phyloP scores from a whole-genome alignment of 2,329 filamentous ascomycete species.

The Plenodomus lindquistii region DNA sequence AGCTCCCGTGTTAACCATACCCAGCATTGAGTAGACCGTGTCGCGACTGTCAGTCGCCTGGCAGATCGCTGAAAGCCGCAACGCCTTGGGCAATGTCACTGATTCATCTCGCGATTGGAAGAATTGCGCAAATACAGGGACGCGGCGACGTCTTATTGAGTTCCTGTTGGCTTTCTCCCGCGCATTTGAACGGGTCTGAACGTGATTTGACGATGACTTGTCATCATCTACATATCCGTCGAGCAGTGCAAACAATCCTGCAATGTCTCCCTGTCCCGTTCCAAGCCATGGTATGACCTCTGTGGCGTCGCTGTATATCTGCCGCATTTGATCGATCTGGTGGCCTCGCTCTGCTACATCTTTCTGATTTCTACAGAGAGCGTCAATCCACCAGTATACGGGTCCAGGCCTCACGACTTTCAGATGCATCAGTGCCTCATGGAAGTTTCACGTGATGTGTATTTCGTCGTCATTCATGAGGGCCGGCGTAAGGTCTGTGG shows the following conservation, averaged over 20 bases:
- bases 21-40: slow-evolving; percentile 18
- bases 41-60: slow-evolving; percentile 13
- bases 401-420: background rate
- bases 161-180: too few relatives aligned
- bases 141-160: too few relatives aligned
- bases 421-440: slow-evolving; percentile 10
- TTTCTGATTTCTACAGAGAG: slow-evolving; percentile 29
- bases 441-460: slow-evolving; percentile 9
- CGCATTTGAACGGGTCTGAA: too few relatives aligned
- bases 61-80: background rate
- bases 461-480: slow-evolving; percentile 1
- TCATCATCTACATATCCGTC: too few relatives aligned
- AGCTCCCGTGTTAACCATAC: slow-evolving; percentile 4
- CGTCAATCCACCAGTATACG: slow-evolving; percentile 26
- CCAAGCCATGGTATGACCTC: slow-evolving; percentile 22
- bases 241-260: background rate
- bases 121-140: too few relatives aligned
- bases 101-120: too few relatives aligned
- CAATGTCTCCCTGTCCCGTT: background rate
- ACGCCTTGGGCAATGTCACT: too few relatives aligned
- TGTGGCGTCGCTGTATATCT: slow-evolving; percentile 13
- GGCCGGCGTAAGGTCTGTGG: slow-evolving; percentile 9
- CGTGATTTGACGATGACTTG: too few relatives aligned
- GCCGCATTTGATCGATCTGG: slow-evolving; percentile 21
- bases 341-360: slow-evolving; percentile 15